These are phyloP conservation scores for Apiospora phragmitis DNA, from an alignment of 2,329 filamentous ascomycete species.

Conservation along the genomic window DNA sequence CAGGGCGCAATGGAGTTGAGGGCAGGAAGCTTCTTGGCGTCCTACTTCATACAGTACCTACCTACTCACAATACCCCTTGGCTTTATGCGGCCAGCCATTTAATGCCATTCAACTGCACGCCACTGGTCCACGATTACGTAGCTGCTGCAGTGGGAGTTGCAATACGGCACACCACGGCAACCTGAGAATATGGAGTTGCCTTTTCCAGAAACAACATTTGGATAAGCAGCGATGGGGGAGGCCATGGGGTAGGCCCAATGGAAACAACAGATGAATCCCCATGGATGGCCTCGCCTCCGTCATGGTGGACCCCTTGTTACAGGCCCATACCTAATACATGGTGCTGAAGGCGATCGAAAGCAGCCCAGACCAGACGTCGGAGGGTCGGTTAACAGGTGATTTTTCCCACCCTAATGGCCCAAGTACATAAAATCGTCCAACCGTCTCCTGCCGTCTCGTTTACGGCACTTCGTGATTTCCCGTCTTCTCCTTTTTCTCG, in stretches of 20 bases:
- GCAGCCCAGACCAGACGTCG: constrained; percentile 3
- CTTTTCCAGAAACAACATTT: constrained; percentile 2
- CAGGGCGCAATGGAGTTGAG: neutral
- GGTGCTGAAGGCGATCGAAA: neutral
- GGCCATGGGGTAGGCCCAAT: neutral
- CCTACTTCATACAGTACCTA: neutral
- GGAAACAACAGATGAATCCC: neutral
- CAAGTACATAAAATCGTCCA: constrained; percentile 1
- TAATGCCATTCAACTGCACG: neutral
- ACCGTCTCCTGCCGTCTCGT: constrained; percentile 6
- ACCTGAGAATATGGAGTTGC: neutral
- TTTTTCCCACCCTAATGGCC: neutral
- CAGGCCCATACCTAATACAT: neutral
- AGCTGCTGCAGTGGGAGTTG: neutral
- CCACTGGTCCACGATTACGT: neutral
- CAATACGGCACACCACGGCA: neutral
- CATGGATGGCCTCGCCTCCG: constrained; percentile 6
- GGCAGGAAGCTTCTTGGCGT: neutral
- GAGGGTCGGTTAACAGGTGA: neutral
- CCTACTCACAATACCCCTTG: neutral
- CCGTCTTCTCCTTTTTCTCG: neutral
- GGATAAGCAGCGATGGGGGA: neutral
- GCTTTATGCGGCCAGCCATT: neutral
- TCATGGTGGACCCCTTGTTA: constrained; percentile 6
- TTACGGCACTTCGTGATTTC: constrained; percentile 5